Base-by-base conservation (phyloP, 1,284 basidiomycete species). In the Phylloboletellus chloephorus region DNA sequence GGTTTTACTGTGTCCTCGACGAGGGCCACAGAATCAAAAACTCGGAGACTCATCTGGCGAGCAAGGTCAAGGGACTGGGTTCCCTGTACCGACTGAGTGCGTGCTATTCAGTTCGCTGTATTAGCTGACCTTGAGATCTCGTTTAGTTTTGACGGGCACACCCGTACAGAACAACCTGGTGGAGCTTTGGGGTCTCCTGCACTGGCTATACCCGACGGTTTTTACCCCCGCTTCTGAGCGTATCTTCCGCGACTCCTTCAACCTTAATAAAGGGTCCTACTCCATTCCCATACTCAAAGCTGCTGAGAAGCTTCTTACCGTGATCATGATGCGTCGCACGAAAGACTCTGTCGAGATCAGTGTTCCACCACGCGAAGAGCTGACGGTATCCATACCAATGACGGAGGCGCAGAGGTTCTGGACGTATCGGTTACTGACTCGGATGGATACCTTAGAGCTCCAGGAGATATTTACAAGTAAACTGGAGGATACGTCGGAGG, bases 11-110 rank as follows among this genome's bases (percentile, higher is more conserved):
- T 45, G 73, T 80, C 11, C 66, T 80, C 11, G 77, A 79, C 40
- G 77, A 79, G 54, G 78, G 78, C 0, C 78, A 81, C 57, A 71
- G 64, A 49, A 76, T 81, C 53, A 81, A 80, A 53, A 79, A 78
- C 44, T 51, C 67, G 1, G 71, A 69, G 3, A 73, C 73, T 6
- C 62, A 66, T 6, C 39, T 76, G 5, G 53, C 75, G 0, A 44
- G 56, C 25, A 70, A 69, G 39, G 48, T 78, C 3, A 68, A 72
- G 37, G 65, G 68, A 19, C 41, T 79, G 11, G 69, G 74, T n/a
- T 67, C 72, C 7, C 46, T 73, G 33, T 69, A 71, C 56, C 67
- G 78, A 34, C 54, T 81, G 19, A 70, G 74, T 76, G 44, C 29
- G 63, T 51, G 9, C 9, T 5, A 12, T 37, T 19, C 12, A 11